phyloP scores from a whole-genome alignment of 164 flowering plant genomes.

The Macadamia tetraphylla region DNA sequence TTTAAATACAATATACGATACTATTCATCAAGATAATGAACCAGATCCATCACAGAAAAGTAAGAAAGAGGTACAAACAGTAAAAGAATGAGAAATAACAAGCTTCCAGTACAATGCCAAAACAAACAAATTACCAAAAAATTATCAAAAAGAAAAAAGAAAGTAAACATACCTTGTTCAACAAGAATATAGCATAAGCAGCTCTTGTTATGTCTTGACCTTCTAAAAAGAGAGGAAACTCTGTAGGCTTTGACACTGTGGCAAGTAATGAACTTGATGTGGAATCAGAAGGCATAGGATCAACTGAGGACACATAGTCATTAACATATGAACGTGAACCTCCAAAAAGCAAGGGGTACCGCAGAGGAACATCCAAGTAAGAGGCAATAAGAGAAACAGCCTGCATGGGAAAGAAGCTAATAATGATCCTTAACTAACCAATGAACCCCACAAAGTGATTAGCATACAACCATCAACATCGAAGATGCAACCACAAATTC shows the following conservation, averaged over 20 bases:
- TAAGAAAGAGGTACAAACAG: too few species aligned
- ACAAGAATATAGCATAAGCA: conserved; percentile 91
- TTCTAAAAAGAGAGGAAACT: conserved; percentile 90
- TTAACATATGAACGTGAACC: conserved; percentile 76
- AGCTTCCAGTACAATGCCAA: background rate
- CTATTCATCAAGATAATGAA: too few species aligned
- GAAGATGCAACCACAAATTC: background rate
- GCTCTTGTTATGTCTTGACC: conserved; percentile 97
- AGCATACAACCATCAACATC: background rate
- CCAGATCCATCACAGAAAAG: too few species aligned
- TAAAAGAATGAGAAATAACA: too few species aligned
- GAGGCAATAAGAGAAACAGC: conserved; percentile 77
- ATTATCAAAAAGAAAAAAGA: background rate
- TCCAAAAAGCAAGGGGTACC: conserved; percentile 84
- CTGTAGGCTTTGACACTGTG: conserved; percentile 44
- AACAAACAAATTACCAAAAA: background rate
- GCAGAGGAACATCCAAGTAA: conserved; percentile 76
- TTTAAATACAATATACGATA: too few species aligned
- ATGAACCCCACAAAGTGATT: too few species aligned
- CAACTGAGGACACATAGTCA: conserved; percentile 70
- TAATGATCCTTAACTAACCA: background rate
- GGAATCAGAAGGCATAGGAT: conserved; percentile 44
- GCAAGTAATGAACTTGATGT: conserved; percentile 24
- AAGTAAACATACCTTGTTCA: conserved; percentile 68
- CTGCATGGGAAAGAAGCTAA: conserved; percentile 40